These are phyloP conservation scores for Colletotrichum eremochloae DNA, from an alignment of 2,329 filamentous ascomycete species.

Conservation along the genomic window DNA sequence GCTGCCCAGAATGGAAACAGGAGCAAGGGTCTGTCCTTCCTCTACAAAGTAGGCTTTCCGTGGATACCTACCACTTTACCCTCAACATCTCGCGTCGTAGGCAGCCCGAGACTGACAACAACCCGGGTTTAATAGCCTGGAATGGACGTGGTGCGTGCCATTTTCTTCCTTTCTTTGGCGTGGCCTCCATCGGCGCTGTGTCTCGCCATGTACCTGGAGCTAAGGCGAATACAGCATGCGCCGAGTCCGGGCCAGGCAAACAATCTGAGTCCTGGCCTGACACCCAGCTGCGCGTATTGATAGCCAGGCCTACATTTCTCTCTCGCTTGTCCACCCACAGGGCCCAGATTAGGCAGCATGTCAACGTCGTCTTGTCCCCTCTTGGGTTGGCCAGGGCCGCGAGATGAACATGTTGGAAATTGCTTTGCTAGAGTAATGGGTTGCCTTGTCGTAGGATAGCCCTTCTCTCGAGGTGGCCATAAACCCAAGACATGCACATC, in stretches of 20 bases:
- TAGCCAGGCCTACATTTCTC: not conserved
- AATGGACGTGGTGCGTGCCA: slow-evolving; percentile 21
- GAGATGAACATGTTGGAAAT: not conserved
- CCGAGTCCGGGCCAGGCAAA: slow-evolving; percentile 16
- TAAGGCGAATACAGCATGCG: slow-evolving; percentile 7
- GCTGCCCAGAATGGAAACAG: not conserved
- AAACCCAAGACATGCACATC: not conserved
- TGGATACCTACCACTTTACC: slow-evolving; percentile 11
- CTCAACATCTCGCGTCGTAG: not conserved
- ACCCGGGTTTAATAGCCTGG: slow-evolving; percentile 19
- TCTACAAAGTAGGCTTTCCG: not conserved
- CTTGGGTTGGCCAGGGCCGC: not conserved
- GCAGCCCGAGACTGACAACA: slow-evolving; percentile 1
- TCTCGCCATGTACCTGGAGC: slow-evolving; percentile 25
- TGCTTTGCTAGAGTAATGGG: not conserved
- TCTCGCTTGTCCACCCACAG: not conserved
- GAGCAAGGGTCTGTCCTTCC: slow-evolving; percentile 5
- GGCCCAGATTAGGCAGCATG: slow-evolving; percentile 1
- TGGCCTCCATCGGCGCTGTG: not conserved
- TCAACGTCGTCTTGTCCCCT: not conserved
- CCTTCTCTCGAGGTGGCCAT: not conserved
- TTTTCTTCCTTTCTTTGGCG: not conserved
- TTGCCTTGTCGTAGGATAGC: not conserved
- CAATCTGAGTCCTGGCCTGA: slow-evolving; percentile 11
- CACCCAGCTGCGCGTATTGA: slow-evolving; percentile 14